These are phyloP conservation scores for Yarrowia deformans DNA, from an alignment of 805 yeast species.

Conservation along the genomic window DNA sequence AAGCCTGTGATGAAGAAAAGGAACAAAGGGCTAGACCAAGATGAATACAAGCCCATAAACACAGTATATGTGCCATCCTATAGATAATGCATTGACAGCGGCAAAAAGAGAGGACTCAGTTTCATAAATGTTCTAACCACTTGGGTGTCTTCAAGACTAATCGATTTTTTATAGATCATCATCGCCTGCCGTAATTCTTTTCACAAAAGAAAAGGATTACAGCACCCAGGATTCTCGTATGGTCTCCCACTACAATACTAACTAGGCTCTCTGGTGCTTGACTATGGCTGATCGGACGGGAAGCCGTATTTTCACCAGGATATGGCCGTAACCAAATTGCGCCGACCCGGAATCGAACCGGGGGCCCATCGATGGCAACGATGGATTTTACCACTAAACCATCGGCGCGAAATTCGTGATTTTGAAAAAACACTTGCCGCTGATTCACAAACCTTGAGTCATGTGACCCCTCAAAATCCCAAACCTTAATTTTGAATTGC, in stretches of 20 bases:
- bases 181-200: slow-evolving; percentile 16
- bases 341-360: slow-evolving; percentile 39
- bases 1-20: slow-evolving; percentile 4
- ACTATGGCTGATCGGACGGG: slow-evolving; percentile 40
- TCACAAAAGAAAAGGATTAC: slow-evolving; percentile 30
- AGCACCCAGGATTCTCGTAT: slow-evolving; percentile 40
- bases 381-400: slow-evolving; percentile 38
- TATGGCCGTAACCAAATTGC: slow-evolving; percentile 39
- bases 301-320: slow-evolving; percentile 40
- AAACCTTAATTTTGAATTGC: not conserved
- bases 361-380: slow-evolving; percentile 39
- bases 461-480: not conserved
- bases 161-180: slow-evolving; percentile 35
- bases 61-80: not conserved
- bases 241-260: slow-evolving; percentile 40
- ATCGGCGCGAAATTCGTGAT: slow-evolving; percentile 12
- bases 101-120: slow-evolving; percentile 22
- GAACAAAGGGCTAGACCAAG: not conserved
- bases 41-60: too few species aligned
- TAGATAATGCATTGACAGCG: not conserved
- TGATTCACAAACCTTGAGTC: not conserved
- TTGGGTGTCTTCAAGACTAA: slow-evolving; percentile 39
- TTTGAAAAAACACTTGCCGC: not conserved
- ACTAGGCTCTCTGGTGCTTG: slow-evolving; percentile 39
- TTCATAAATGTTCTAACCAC: slow-evolving; percentile 38